These are phyloP conservation scores for Benincasa hispida DNA, from an alignment of 306 rosid genomes.

Conservation along the genomic window DNA sequence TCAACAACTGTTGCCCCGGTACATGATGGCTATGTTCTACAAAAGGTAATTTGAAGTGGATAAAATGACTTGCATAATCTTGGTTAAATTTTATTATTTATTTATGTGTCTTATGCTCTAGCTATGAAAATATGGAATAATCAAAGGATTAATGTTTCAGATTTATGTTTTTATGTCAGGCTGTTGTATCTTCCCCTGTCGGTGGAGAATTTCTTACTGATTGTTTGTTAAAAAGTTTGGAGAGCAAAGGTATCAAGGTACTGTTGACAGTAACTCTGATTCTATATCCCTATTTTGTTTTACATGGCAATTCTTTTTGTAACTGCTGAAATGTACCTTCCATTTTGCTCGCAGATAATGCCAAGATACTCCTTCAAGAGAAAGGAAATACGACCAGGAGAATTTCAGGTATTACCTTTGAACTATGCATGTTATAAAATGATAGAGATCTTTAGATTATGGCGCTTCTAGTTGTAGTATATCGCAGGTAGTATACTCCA, in stretches of 20 bases:
- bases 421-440: not conserved
- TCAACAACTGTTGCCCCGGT: constrained; percentile 96
- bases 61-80: not conserved
- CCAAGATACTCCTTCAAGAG: constrained; percentile 89
- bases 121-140: not conserved
- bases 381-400: constrained; percentile 90
- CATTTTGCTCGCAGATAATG: constrained; percentile 42
- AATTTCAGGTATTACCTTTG: constrained; percentile 66
- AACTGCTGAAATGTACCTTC: constrained; percentile 2
- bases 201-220: constrained; percentile 98
- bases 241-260: constrained; percentile 84
- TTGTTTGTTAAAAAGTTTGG: constrained; percentile 91
- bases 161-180: constrained; percentile 33
- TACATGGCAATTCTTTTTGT: not conserved
- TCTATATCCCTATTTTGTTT: not conserved
- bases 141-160: not conserved
- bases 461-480: not conserved
- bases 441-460: not conserved
- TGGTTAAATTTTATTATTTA: not conserved
- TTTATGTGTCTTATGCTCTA: not conserved
- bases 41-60: constrained; percentile 43
- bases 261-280: constrained; percentile 17
- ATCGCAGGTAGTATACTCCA: not conserved
- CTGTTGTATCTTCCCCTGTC: constrained; percentile 80
- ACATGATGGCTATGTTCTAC: constrained; percentile 96